Percentiles rank a stretch among this genome's conserved stretches.
Evolutionary conservation across 257 asterid genomes (phyloP).

Genomic region (Salvia hispanica): DNA sequence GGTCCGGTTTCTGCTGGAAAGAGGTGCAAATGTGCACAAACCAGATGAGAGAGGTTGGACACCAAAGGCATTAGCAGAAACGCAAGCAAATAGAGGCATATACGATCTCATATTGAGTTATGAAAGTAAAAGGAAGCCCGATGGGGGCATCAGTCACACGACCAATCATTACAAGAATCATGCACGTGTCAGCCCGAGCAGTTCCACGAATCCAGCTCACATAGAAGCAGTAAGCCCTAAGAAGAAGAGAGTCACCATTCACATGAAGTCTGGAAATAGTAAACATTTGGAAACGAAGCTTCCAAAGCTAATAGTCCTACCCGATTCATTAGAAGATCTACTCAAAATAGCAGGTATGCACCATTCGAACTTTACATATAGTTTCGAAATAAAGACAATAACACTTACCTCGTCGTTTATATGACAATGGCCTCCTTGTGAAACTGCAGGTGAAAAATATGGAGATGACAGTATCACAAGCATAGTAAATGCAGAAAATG

Average conservation of each 20-base stretch:
- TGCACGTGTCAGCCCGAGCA: constrained; percentile 36
- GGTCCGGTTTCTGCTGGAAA: constrained; percentile 51
- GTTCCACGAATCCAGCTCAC: constrained; percentile 32
- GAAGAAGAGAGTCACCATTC: constrained; percentile 78
- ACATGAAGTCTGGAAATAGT: constrained; percentile 42
- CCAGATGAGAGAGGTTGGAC: constrained; percentile 50
- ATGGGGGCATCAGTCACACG: constrained; percentile 30
- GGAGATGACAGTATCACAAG: constrained; percentile 50
- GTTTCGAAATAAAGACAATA: background rate
- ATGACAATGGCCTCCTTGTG: constrained; percentile 37
- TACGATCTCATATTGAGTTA: constrained; percentile 38
- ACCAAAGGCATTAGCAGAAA: constrained; percentile 45
- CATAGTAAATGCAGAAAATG: constrained; percentile 60
- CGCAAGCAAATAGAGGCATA: constrained; percentile 46
- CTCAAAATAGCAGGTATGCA: constrained; percentile 65
- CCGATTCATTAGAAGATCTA: constrained; percentile 71
- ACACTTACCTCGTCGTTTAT: constrained; percentile 25
- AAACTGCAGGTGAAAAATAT: constrained; percentile 73
- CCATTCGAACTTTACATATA: constrained; percentile 1
- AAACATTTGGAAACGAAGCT: constrained; percentile 37
- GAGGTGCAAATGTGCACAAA: constrained; percentile 46
- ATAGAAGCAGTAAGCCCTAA: constrained; percentile 34
- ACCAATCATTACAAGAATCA: constrained; percentile 7
- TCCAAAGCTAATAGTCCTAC: constrained; percentile 59
- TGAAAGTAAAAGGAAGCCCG: constrained; percentile 38